phyloP scores from a whole-genome alignment of 2,329 filamentous ascomycete genomes.

The Colletotrichum tropicicola region DNA sequence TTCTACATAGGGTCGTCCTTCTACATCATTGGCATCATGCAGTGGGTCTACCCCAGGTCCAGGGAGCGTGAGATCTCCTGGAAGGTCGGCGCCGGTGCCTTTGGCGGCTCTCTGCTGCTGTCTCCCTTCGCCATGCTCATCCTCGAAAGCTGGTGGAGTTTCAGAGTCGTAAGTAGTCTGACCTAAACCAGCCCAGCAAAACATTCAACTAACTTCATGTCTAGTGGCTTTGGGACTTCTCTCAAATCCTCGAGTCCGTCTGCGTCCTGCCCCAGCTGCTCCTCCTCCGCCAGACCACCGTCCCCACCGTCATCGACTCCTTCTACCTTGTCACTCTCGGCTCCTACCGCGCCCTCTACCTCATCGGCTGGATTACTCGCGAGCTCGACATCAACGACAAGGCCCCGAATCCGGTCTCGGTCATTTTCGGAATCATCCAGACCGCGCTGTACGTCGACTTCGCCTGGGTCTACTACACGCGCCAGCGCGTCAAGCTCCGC shows the following conservation, averaged over 20 bases:
- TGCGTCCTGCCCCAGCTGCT: slow-evolving; percentile 92
- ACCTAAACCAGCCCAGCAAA: not conserved
- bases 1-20: slow-evolving; percentile 87
- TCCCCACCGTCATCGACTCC: slow-evolving; percentile 96
- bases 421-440: slow-evolving; percentile 89
- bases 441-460: slow-evolving; percentile 93
- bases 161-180: slow-evolving; percentile 62
- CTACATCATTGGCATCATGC: slow-evolving; percentile 90
- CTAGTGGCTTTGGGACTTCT: slow-evolving; percentile 87
- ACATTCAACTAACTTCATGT: slow-evolving; percentile 25
- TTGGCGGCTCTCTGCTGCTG: slow-evolving; percentile 70
- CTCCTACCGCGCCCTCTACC: slow-evolving; percentile 87
- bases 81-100: slow-evolving; percentile 81
- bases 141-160: slow-evolving; percentile 63
- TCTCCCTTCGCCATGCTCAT: slow-evolving; percentile 79
- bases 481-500: slow-evolving; percentile 92
- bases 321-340: slow-evolving; percentile 91
- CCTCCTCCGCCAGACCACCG: slow-evolving; percentile 90
- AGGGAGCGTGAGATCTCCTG: slow-evolving; percentile 91
- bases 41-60: slow-evolving; percentile 85
- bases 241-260: slow-evolving; percentile 89
- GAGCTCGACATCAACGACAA: slow-evolving; percentile 66
- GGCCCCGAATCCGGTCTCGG: slow-evolving; percentile 74
- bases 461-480: slow-evolving; percentile 94
- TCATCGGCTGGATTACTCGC: slow-evolving; percentile 88